Evolutionary conservation across 1,284 basidiomycete species (phyloP).

Genomic region (Cryptococcus wingfieldii): DNA sequence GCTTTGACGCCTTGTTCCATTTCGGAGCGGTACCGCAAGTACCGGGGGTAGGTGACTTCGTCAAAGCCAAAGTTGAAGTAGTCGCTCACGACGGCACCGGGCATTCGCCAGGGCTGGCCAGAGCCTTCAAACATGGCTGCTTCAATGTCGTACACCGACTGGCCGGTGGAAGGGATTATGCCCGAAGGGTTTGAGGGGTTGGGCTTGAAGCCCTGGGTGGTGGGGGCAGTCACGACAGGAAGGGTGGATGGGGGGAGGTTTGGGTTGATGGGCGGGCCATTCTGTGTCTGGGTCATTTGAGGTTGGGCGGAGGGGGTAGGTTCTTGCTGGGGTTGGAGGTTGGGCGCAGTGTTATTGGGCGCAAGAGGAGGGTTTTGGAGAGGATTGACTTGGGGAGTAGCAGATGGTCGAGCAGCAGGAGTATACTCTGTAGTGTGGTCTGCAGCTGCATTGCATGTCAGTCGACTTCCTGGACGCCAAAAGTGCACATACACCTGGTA

Average conservation of each 20-base stretch:
- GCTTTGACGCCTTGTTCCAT: constrained; percentile 59
- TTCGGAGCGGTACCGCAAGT: constrained; percentile 77
- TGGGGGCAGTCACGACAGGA: constrained; percentile 38
- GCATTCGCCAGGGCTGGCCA: constrained; percentile 77
- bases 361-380: constrained; percentile 13
- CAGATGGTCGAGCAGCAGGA: constrained; percentile 62
- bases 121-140: constrained; percentile 71
- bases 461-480: background rate
- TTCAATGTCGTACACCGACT: constrained; percentile 85
- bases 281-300: constrained; percentile 2
- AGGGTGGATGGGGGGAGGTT: constrained; percentile 35
- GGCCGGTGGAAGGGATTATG: constrained; percentile 55
- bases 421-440: constrained; percentile 86
- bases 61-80: constrained; percentile 99
- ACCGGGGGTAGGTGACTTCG: constrained; percentile 90
- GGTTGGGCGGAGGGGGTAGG: constrained; percentile 6
- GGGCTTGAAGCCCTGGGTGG: constrained; percentile 49
- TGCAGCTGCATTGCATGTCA: constrained; percentile 38
- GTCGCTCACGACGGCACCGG: constrained; percentile 90
- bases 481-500: background rate
- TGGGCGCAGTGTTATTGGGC: constrained; percentile 1
- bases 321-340: constrained; percentile 6
- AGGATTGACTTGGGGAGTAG: constrained; percentile 25
- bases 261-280: constrained; percentile 4
- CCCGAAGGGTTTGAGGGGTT: constrained; percentile 62